Base-by-base conservation (phyloP, 495 filamentous ascomycete genomes). In the Pyrenula aspistea region DNA sequence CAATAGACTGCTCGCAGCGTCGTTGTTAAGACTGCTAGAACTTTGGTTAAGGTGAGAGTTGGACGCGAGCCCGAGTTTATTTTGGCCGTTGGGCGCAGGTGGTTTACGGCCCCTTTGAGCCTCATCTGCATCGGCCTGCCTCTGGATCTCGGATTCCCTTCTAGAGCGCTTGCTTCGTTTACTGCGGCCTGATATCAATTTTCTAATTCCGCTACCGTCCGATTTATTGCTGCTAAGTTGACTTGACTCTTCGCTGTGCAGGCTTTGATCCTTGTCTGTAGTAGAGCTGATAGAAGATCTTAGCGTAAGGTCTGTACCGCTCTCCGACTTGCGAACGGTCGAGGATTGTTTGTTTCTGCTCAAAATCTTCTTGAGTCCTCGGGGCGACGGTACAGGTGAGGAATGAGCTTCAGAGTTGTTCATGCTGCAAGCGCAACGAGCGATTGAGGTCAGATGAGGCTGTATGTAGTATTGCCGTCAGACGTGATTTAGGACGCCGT, bases 1-100 rank as follows among this genome's bases (percentile, higher is more conserved):
- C 59, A 87, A 63, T 20, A 87, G 68, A 61, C 81, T 84, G 62
- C 71, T 79, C 15, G 65, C 69, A 31, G 73, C 77, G 60, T 78
- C 77, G n/a, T 52, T 20, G 22, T 20, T 20, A 10, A 52, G 22
- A 24, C 50, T 52, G 19, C 19, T 52, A 10, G 50, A 52, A 24
- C 50, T 52, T 53, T 24, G 51, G 51, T 53, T 23, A 23, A 53
- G 51, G 22, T 3, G 51, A 20, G 25, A 20, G 3, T 19, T 12
- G n/a, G 23, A 25, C 51, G 22, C 22, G 4, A 53, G 51, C 51
- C 15, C 22, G 11, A 23, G 51, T 12, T 11, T 23, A 2, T 4
- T 25, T 23, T 53, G 51, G 51, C 51, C 19, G 20, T 20, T 52
- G 10, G 19, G 50, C 19, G 8, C 25, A 53, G n/a, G 22, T 53